A percentile compares a stretch with the other conserved stretches of the same genome.
phyloP scores from a whole-genome alignment of 257 asterid genomes.

The Voacanga thouarsii region DNA sequence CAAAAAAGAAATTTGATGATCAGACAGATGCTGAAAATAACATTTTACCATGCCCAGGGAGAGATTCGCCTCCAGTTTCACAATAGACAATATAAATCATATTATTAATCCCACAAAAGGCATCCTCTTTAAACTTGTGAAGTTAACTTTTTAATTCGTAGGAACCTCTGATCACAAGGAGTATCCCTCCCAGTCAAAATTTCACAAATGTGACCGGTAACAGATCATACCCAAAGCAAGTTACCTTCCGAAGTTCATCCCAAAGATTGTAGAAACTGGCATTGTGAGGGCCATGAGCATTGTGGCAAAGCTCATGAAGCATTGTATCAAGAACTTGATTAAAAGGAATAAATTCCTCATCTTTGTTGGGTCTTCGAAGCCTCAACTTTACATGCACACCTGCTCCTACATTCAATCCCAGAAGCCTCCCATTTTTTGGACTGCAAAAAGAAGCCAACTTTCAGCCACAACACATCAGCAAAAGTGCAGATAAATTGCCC shows the following conservation, averaged over 20 bases:
- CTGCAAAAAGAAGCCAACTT: slow-evolving; percentile 35
- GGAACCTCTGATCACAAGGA: neutral
- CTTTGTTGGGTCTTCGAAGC: slow-evolving; percentile 69
- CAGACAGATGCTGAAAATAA: neutral
- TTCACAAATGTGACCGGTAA: neutral
- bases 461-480: neutral
- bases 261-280: slow-evolving; percentile 87
- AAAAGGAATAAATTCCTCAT: slow-evolving; percentile 68
- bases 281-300: slow-evolving; percentile 81
- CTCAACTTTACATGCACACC: slow-evolving; percentile 78
- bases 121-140: neutral
- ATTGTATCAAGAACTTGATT: slow-evolving; percentile 81
- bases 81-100: neutral
- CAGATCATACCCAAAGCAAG: neutral
- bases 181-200: neutral
- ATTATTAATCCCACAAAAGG: neutral
- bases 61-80: neutral
- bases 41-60: neutral
- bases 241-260: slow-evolving; percentile 91
- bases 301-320: slow-evolving; percentile 98
- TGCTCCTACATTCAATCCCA: slow-evolving; percentile 81
- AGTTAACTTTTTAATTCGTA: neutral
- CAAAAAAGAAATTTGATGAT: neutral
- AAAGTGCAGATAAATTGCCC: neutral
- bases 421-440: slow-evolving; percentile 49